Base-by-base conservation (phyloP, 1,284 basidiomycete genomes). In the Boletus smithii region DNA sequence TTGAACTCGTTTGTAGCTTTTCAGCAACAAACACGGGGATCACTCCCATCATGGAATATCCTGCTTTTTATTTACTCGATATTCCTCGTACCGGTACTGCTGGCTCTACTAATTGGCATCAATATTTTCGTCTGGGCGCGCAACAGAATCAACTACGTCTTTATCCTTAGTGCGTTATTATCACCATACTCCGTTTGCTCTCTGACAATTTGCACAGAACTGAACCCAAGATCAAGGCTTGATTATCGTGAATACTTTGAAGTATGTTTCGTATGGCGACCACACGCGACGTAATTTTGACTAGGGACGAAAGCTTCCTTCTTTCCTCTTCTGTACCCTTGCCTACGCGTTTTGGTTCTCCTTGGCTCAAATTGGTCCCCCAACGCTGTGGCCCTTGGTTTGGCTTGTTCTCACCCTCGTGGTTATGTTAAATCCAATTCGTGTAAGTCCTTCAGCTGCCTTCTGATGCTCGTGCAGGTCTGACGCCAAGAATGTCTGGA, bases 341-440 rank as follows among this genome's bases (percentile, higher is more conserved):
- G 81, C 78, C 47, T 88, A 86, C 58, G 83, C 86, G 34, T 92
- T 95, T 65, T 94, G 85, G 83, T 73, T 97, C 36, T 88, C 91
- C 3, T 92, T 95, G 63, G 67, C 79, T 38, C 76, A 75, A 5
- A 72, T 88, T 13, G 85, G 82, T 2, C 60, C 69, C 4, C 64
- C 75, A 0, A 62, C 62, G 8, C 70, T 81, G 0, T 98, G 94
- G 91, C 93, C 93, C 0, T 69, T 93, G 5, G 75, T 88, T 0
- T 99, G 94, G 92, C 71, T 97, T 9, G 76, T 77, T 0, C 74
- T 92, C 45, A 68, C 77, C 2, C 58, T 72, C 3, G 57, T 81
- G 8, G 63, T 91, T 40, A 66, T 97, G 58, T 66, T 93, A 49
- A 83, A 93, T 59, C 95, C 95, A 1, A 61, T 95, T 0, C 85